phyloP scores from a whole-genome alignment of 108 stramenopile species.

The Cyclotella distinguenda region DNA sequence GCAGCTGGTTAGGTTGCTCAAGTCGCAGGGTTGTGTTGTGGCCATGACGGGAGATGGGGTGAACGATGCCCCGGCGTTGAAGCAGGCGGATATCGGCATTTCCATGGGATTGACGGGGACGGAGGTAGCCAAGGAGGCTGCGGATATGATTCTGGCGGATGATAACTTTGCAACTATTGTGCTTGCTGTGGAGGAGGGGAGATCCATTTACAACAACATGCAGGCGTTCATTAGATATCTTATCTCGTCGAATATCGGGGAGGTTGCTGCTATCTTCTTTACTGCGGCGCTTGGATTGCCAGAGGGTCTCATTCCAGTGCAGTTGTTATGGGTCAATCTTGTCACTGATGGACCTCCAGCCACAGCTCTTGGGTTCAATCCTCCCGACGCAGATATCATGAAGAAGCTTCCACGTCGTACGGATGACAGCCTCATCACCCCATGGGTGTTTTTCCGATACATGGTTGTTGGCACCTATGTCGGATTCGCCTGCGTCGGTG shows the following conservation, averaged over 20 bases:
- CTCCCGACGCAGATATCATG: slow-evolving; percentile 77
- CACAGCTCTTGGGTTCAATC: slow-evolving; percentile 92
- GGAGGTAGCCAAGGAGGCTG: slow-evolving; percentile 97
- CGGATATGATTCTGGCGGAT: slow-evolving; percentile 98
- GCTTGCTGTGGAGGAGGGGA: slow-evolving; percentile 95
- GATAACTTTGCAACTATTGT: slow-evolving; percentile 99
- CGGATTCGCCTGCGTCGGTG: slow-evolving; percentile 92
- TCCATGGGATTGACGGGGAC: slow-evolving; percentile 97
- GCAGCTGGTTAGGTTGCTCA: slow-evolving; percentile 68
- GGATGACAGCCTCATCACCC: slow-evolving; percentile 95
- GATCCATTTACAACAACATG: slow-evolving; percentile 98
- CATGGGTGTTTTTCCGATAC: slow-evolving; percentile 94
- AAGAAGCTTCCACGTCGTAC: slow-evolving; percentile 79
- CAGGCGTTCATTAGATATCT: slow-evolving; percentile 98
- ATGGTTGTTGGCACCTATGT: slow-evolving; percentile 93
- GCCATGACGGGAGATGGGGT: slow-evolving; percentile 96
- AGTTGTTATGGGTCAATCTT: slow-evolving; percentile 99
- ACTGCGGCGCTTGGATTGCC: slow-evolving; percentile 91
- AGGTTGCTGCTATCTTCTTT: slow-evolving; percentile 94
- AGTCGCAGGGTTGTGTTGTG: slow-evolving; percentile 71
- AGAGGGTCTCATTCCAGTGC: slow-evolving; percentile 95
- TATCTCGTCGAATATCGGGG: slow-evolving; percentile 97
- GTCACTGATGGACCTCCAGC: slow-evolving; percentile 99
- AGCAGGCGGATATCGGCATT: slow-evolving; percentile 91
- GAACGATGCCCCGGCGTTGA: slow-evolving; percentile 95